Conservation (phyloP, 176 grass and related monocot species). For the Avena insularis region DNA sequence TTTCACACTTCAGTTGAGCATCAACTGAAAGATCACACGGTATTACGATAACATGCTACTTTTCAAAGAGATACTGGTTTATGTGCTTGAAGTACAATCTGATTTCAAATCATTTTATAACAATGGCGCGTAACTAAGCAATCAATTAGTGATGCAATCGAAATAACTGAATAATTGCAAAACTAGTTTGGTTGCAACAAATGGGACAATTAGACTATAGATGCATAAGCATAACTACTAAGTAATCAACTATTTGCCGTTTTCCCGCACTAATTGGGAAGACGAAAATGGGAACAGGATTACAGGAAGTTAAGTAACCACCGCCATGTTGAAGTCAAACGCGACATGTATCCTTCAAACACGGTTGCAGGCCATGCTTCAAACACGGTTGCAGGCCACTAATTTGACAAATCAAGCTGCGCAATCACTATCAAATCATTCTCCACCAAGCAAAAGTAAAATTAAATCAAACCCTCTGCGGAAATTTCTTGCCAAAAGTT, state of each 20-base stretch:
- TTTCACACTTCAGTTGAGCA: constrained; percentile 86
- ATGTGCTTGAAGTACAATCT: constrained; percentile 38
- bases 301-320: constrained; percentile 18
- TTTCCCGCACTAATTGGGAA: background rate
- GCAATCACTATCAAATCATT: constrained; percentile 43
- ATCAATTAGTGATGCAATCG: too few relatives aligned
- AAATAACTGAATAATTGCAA: background rate
- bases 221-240: background rate
- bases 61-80: constrained; percentile 21
- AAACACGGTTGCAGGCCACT: background rate
- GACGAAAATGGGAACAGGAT: background rate
- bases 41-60: constrained; percentile 9
- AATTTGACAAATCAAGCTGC: constrained; percentile 24
- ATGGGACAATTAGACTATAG: background rate
- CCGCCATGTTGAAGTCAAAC: constrained; percentile 46
- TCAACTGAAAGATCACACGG: constrained; percentile 69
- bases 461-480: too few relatives aligned
- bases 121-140: too few relatives aligned
- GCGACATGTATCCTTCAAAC: background rate
- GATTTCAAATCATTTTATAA: background rate
- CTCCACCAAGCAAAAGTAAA: background rate
- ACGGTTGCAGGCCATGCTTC: background rate
- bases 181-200: background rate
- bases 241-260: constrained; percentile 1
- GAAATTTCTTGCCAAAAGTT: constrained; percentile 5